Evolutionary conservation across 768 basidiomycete species (phyloP), one percentile per base, ranked within the genome.

Genomic region (Pisolithus sp.): DNA sequence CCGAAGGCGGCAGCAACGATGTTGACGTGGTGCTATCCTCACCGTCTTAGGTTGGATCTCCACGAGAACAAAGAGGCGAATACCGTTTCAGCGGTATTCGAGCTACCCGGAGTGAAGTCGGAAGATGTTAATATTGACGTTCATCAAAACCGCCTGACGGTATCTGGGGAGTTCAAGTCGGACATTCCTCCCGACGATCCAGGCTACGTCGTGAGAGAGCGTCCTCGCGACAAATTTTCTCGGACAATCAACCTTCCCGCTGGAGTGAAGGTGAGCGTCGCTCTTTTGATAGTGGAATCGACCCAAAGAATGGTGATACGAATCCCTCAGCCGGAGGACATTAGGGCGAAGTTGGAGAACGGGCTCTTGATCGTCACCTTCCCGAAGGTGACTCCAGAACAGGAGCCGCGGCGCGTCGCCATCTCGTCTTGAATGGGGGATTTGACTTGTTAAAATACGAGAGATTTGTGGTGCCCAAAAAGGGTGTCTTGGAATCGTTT

Each of bases 21-120:
- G 8, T 5, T 4, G 7, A 13, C 2, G 0, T 7, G 7, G 7
- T 4, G 3, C 28, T 31, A 48, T 17, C 10, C 28, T 13, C 4
- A 7, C 34, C 9, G 12, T 37, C 36, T 18, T 9, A 75, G 72
- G 43, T 55, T 81, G 69, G 73, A 82, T 55, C 50, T 82, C 2
- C 67, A 74, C 48, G 77, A 79, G 59, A 68, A 73, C 48, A 56
- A 67, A n/a, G 68, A 71, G 2, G 57, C 60, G 18, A 73, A 74
- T 54, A 51, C 57, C 21, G 73, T 80, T 23, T 77, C 74, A 2
- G 79, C 77, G 8, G 73, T 73, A 5, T 79, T 83, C 52, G 82
- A 82, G 58, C 63, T 80, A 1, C 80, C 81, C 3, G 79, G 81
- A 8, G 60, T 81, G 49, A 75, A 70, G 51, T 76, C 76, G 51